phyloP scores from a whole-genome alignment of 805 yeast genomes.

The Brettanomyces naardenensis region DNA sequence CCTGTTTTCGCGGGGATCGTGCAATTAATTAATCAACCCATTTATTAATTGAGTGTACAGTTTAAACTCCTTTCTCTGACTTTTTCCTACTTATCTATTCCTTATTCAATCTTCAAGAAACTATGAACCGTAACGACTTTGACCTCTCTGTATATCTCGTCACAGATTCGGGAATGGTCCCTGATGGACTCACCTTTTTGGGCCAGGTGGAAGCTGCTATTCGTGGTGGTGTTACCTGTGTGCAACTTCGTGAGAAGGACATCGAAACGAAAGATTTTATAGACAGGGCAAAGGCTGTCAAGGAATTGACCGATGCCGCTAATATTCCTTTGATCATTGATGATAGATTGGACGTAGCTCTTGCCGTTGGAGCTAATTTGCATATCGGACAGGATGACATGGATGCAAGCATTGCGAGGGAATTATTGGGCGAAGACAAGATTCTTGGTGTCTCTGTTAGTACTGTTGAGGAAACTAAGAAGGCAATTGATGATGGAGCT shows the following conservation, averaged over 20 bases:
- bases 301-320: conserved; percentile 47
- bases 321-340: conserved; percentile 76
- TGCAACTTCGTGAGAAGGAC: conserved; percentile 78
- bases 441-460: conserved; percentile 76
- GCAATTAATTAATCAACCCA: too few species aligned
- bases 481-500: conserved; percentile 39
- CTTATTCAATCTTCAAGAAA: too few species aligned
- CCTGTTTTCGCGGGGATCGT: too few species aligned
- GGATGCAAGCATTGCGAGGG: conserved; percentile 50
- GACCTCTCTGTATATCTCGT: conserved; percentile 70
- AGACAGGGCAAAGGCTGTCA: conserved; percentile 50
- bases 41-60: too few species aligned
- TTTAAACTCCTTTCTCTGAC: too few species aligned
- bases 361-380: conserved; percentile 83
- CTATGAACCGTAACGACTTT: conserved; percentile 8
- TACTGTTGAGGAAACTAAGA: conserved; percentile 43
- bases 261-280: conserved; percentile 63
- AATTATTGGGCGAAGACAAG: conserved; percentile 62
- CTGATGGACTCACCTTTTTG: conserved; percentile 44
- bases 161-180: conserved; percentile 72
- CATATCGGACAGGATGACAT: conserved; percentile 93
- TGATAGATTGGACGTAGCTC: conserved; percentile 81
- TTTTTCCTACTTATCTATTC: too few species aligned
- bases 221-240: conserved; percentile 66
- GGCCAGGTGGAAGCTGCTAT: conserved; percentile 60